These are phyloP conservation scores for Hansenula sp. DNA, from an alignment of 1,139 yeast genomes.

Conservation along the genomic window DNA sequence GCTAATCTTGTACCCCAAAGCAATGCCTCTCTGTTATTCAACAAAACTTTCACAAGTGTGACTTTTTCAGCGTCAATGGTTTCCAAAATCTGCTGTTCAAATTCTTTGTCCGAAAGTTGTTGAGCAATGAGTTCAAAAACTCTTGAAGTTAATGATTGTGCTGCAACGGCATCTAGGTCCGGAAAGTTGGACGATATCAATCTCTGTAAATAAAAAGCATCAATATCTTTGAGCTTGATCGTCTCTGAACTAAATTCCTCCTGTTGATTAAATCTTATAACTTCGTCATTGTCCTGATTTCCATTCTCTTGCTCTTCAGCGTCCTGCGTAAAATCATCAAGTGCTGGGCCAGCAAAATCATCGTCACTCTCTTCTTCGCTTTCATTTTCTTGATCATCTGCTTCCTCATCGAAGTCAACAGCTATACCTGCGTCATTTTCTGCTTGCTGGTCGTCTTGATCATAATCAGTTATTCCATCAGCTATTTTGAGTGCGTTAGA, in stretches of 20 bases:
- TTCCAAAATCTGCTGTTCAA: slow-evolving; percentile 50
- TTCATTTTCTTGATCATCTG: slow-evolving; percentile 26
- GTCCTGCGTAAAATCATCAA: slow-evolving; percentile 24
- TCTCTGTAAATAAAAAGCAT: slow-evolving; percentile 48
- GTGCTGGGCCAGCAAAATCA: slow-evolving; percentile 24
- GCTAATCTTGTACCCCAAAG: slow-evolving; percentile 51
- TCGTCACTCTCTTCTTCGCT: slow-evolving; percentile 13
- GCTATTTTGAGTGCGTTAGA: slow-evolving; percentile 50
- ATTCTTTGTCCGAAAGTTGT: slow-evolving; percentile 34
- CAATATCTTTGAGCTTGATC: slow-evolving; percentile 31
- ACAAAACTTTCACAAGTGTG: slow-evolving; percentile 43
- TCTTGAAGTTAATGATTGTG: slow-evolving; percentile 29
- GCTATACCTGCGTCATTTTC: slow-evolving; percentile 27
- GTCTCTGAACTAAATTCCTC: slow-evolving; percentile 5
- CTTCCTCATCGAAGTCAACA: slow-evolving; percentile 40
- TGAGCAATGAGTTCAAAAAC: slow-evolving; percentile 30
- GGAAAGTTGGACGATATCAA: slow-evolving; percentile 31
- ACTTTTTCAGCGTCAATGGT: slow-evolving; percentile 48
- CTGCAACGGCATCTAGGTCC: slow-evolving; percentile 33
- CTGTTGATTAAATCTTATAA: slow-evolving; percentile 19
- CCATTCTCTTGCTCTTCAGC: slow-evolving; percentile 32
- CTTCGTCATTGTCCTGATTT: slow-evolving; percentile 26
- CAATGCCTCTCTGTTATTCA: slow-evolving; percentile 49
- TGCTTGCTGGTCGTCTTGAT: slow-evolving; percentile 28
- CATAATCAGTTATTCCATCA: slow-evolving; percentile 54